Conservation (phyloP, 2,329 filamentous ascomycete species). For the Beauveria sp. region DNA sequence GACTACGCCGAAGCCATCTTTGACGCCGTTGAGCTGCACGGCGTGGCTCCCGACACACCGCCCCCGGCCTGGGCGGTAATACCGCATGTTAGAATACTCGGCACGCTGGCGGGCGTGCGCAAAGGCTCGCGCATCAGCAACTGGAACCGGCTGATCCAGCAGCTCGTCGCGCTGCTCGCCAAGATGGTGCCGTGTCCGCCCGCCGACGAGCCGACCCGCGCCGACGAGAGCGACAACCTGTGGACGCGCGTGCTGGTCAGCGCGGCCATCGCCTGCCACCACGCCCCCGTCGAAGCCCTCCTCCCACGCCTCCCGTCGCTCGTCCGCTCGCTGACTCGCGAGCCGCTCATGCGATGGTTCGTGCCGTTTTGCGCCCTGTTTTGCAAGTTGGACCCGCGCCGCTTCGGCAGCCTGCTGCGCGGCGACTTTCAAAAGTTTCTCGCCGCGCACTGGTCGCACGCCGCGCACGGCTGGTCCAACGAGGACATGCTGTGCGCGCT, state of each 20-base stretch:
- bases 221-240: conserved; percentile 32
- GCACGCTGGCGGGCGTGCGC: conserved; percentile 67
- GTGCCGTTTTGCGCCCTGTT: conserved; percentile 79
- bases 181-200: conserved; percentile 37
- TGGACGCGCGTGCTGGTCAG: conserved; percentile 53
- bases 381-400: conserved; percentile 61
- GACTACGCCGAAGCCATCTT: conserved; percentile 58
- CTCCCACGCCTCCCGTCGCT: conserved; percentile 62
- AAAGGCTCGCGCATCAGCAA: conserved; percentile 66
- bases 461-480: conserved; percentile 43
- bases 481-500: conserved; percentile 63
- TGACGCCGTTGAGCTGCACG: conserved; percentile 35
- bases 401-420: conserved; percentile 73
- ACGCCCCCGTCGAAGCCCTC: conserved; percentile 70
- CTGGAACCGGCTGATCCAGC: conserved; percentile 61
- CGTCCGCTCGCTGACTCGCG: conserved; percentile 55
- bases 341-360: conserved; percentile 64
- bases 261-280: conserved; percentile 61
- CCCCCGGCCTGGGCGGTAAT: conserved; percentile 33
- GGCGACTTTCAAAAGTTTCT: conserved; percentile 82
- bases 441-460: conserved; percentile 62
- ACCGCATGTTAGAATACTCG: conserved; percentile 53
- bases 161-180: conserved; percentile 45
- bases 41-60: conserved; percentile 5
- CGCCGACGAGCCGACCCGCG: conserved; percentile 25